Evolutionary conservation across 257 asterid species (phyloP).

Genomic region (Cynanchum wilfordii): DNA sequence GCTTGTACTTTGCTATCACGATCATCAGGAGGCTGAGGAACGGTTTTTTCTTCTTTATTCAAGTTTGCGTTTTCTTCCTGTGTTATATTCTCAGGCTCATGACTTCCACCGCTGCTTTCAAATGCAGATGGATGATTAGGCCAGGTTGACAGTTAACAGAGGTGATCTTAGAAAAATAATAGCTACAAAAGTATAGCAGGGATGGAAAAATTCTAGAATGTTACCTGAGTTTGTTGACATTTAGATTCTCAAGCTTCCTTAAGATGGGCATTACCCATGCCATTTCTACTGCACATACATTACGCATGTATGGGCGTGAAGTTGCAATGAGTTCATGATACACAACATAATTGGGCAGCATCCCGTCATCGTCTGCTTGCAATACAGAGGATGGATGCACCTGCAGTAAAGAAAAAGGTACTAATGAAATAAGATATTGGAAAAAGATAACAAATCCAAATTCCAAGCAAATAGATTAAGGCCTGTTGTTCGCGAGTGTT

Average conservation of each 20-base stretch:
- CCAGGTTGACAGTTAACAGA: neutral
- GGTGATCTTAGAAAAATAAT: neutral
- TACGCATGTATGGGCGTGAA: slow-evolving; percentile 79
- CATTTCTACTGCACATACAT: slow-evolving; percentile 80
- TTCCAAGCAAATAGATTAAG: neutral
- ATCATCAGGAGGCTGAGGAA: slow-evolving; percentile 26
- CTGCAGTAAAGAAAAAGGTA: slow-evolving; percentile 27
- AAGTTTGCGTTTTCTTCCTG: slow-evolving; percentile 25
- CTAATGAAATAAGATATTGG: neutral
- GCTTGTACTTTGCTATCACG: slow-evolving; percentile 35
- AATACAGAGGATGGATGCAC: slow-evolving; percentile 85
- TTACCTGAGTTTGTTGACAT: slow-evolving; percentile 71
- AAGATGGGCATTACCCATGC: slow-evolving; percentile 72
- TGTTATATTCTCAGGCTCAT: slow-evolving; percentile 20
- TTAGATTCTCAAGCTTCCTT: slow-evolving; percentile 57
- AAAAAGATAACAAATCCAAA: neutral
- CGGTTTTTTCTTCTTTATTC: slow-evolving; percentile 27
- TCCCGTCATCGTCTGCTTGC: slow-evolving; percentile 78
- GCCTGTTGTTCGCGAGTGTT: too few relatives aligned
- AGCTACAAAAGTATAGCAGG: neutral
- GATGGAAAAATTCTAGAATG: neutral
- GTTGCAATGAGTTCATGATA: slow-evolving; percentile 85
- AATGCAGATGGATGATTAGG: slow-evolving; percentile 12
- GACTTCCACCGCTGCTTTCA: slow-evolving; percentile 49
- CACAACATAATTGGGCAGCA: slow-evolving; percentile 73